Base-by-base conservation (phyloP, 768 basidiomycete genomes). In the Lactarius indigo region DNA sequence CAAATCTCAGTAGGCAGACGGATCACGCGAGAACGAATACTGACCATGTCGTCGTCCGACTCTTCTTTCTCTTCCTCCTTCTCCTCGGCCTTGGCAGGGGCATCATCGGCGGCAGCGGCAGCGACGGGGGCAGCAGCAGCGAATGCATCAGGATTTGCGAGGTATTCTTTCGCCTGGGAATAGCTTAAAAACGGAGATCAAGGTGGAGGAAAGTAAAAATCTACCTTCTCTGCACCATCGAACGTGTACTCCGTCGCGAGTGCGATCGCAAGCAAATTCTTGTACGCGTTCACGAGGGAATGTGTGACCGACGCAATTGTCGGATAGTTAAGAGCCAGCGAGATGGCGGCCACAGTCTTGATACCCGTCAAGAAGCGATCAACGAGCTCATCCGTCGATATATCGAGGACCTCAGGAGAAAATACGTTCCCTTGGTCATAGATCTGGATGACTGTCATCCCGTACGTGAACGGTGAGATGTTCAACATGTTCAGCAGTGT, bases 391-490 rank as follows among this genome's bases (percentile, higher is more conserved):
- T 87, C 79, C 80, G 98, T 96, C 72, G 92, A 90, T 71, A 98
- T 83, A 77, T 99, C 97, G 71, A 99, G 90, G 68, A 99, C 94
- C 4, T 83, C 79, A 50, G 96, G 90, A 54, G 90, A 77, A 87
- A 98, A 99, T 69, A 88, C 82, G 76, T 96, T 96, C 75, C 97
- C 97, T 68, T 86, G 84, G 82, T 96, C 93, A 79, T 86, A 99
- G 77, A 99, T 96, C 81, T 98, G 95, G 61, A 96, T 87, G 71
- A 99, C 96, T 60, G 88, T 91, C 96, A 99, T 98, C 75, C 97
- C 97, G 83, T 97, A 99, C 54, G 96, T 98, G 90, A 98, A 97
- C 70, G 94, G 94, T 57, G 96, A 98, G 79, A 99, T 98, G 86
- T 96, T 96, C 76, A 99, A 79, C 97, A 99, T 97, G 91, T 99